Conservation (phyloP, 1,284 basidiomycete species). For the Sanghuangporus weigelae region DNA sequence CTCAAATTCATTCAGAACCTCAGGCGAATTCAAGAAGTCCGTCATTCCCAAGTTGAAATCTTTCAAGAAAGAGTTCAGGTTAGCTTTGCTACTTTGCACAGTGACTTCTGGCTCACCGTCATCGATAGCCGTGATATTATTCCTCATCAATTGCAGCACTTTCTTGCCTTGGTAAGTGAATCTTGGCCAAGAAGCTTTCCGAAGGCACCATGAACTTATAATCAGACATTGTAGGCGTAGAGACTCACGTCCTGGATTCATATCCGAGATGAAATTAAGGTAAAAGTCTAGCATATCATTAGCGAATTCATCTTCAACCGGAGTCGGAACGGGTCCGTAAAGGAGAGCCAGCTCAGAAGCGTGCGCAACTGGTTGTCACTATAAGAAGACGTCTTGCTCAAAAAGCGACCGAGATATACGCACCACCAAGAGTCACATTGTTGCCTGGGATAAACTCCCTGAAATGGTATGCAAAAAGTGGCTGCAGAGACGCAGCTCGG, state of each 20-base stretch:
- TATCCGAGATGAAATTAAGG: conserved; percentile 47
- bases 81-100: background rate
- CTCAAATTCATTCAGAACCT: conserved; percentile 42
- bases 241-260: conserved; percentile 45
- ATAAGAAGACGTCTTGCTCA: background rate
- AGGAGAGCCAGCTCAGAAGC: conserved; percentile 44
- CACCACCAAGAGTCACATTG: conserved; percentile 38
- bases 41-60: conserved; percentile 40
- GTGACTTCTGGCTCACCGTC: conserved; percentile 34
- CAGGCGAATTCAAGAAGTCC: conserved; percentile 35
- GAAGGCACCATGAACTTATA: background rate
- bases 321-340: conserved; percentile 39
- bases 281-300: conserved; percentile 46
- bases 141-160: conserved; percentile 43
- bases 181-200: conserved; percentile 41
- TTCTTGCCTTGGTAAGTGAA: conserved; percentile 30
- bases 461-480: conserved; percentile 51
- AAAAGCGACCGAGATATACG: conserved; percentile 8
- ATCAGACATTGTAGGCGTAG: background rate
- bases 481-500: conserved; percentile 37
- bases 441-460: conserved; percentile 49
- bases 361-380: conserved; percentile 37
- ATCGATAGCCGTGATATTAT: conserved; percentile 44
- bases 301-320: conserved; percentile 41
- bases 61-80: conserved; percentile 19